Evolutionary conservation across 2,329 filamentous ascomycete genomes (phyloP).

Genomic region (Macrophomina tecta): DNA sequence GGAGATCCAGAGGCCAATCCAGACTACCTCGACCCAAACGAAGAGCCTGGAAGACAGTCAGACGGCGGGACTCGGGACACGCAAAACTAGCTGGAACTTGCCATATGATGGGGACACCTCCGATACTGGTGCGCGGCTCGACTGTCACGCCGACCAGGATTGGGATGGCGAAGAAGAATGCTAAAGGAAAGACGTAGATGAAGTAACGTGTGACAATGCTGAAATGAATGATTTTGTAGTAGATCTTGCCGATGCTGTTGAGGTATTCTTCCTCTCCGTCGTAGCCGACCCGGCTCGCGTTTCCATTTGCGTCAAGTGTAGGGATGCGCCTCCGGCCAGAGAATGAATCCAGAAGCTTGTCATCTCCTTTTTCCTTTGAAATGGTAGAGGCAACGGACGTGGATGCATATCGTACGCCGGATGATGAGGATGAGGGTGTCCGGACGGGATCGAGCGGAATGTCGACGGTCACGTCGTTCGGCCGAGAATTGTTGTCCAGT

Average conservation of each 20-base stretch:
- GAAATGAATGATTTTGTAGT: slow-evolving; percentile 66
- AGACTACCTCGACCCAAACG: slow-evolving; percentile 69
- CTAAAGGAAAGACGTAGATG: slow-evolving; percentile 66
- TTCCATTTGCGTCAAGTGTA: slow-evolving; percentile 43
- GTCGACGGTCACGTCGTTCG: slow-evolving; percentile 62
- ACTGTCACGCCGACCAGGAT: slow-evolving; percentile 65
- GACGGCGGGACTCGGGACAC: not conserved
- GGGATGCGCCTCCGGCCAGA: slow-evolving; percentile 24
- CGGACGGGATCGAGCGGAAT: slow-evolving; percentile 66
- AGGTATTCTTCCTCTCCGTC: slow-evolving; percentile 61
- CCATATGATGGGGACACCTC: slow-evolving; percentile 62
- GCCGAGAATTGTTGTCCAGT: slow-evolving; percentile 29
- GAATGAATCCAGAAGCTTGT: not conserved
- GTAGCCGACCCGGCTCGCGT: slow-evolving; percentile 41
- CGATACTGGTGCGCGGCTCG: slow-evolving; percentile 56
- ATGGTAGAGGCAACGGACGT: slow-evolving; percentile 25
- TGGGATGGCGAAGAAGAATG: slow-evolving; percentile 64
- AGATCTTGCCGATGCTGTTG: slow-evolving; percentile 65
- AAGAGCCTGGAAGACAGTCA: slow-evolving; percentile 53
- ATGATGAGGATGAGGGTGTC: slow-evolving; percentile 54
- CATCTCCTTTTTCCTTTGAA: slow-evolving; percentile 22
- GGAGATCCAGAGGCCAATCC: slow-evolving; percentile 67
- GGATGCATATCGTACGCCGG: slow-evolving; percentile 45
- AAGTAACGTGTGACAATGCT: slow-evolving; percentile 69
- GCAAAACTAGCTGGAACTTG: slow-evolving; percentile 10